Conservation (phyloP, 73 alveolate genomes). For the Paramecium octaurelia region DNA sequence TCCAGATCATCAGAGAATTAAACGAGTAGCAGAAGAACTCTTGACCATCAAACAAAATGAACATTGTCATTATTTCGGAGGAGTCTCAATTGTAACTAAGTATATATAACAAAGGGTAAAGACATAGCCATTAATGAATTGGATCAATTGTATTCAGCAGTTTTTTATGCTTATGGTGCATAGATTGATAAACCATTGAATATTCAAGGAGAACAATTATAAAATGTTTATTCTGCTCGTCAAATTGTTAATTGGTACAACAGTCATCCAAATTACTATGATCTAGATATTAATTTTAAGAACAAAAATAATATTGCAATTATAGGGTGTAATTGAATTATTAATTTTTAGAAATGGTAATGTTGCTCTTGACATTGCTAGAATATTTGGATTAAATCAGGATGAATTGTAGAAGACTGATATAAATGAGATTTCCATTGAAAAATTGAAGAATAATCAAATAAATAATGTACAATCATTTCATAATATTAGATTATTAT, state of each 20-base stretch:
- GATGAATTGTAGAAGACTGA: slow-evolving; percentile 68
- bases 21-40: slow-evolving; percentile 73
- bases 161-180: slow-evolving; percentile 83
- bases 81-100: slow-evolving; percentile 65
- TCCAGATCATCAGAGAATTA: slow-evolving; percentile 83
- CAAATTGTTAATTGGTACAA: slow-evolving; percentile 82
- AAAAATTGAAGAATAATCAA: slow-evolving; percentile 47
- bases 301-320: slow-evolving; percentile 48
- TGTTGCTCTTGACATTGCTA: slow-evolving; percentile 82
- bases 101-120: slow-evolving; percentile 44
- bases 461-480: slow-evolving; percentile 31
- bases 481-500: slow-evolving; percentile 51
- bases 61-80: slow-evolving; percentile 74
- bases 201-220: slow-evolving; percentile 43
- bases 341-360: slow-evolving; percentile 79
- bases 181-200: slow-evolving; percentile 61
- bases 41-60: slow-evolving; percentile 55
- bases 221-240: slow-evolving; percentile 65
- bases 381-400: slow-evolving; percentile 66
- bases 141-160: slow-evolving; percentile 70
- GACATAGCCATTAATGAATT: slow-evolving; percentile 61
- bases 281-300: slow-evolving; percentile 39
- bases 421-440: slow-evolving; percentile 66
- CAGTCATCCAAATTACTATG: slow-evolving; percentile 67
- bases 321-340: slow-evolving; percentile 45